Evolutionary conservation across 176 grass and related monocot species (phyloP).

Genomic region (Tillandsia fasciculata): DNA sequence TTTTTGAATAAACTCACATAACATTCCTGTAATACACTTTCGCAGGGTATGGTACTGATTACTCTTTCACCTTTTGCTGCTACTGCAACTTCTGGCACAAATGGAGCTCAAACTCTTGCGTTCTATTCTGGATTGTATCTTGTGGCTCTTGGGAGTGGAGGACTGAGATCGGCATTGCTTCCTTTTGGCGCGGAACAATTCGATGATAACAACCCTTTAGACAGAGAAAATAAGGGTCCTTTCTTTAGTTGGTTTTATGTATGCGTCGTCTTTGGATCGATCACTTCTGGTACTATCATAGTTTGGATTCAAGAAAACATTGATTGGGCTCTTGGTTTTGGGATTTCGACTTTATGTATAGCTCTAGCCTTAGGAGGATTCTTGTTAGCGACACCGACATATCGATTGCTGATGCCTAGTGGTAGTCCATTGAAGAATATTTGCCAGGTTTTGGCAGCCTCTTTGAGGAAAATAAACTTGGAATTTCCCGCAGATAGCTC

Average conservation of each 20-base stretch:
- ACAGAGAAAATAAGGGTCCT: constrained; percentile 41
- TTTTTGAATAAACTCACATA: not conserved
- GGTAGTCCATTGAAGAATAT: constrained; percentile 61
- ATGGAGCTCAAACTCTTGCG: constrained; percentile 13
- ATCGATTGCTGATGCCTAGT: constrained; percentile 33
- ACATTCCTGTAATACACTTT: not conserved
- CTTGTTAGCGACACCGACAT: constrained; percentile 39
- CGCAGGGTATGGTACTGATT: constrained; percentile 14
- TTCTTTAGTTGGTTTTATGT: constrained; percentile 88
- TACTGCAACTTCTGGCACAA: constrained; percentile 21
- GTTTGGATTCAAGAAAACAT: constrained; percentile 83
- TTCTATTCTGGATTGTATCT: constrained; percentile 40
- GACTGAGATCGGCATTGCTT: constrained; percentile 56
- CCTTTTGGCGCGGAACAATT: constrained; percentile 75
- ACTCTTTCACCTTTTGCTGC: constrained; percentile 4
- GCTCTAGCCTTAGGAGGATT: constrained; percentile 40
- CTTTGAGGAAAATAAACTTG: constrained; percentile 34
- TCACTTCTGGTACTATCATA: constrained; percentile 50
- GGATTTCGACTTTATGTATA: constrained; percentile 51
- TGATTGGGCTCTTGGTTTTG: constrained; percentile 78
- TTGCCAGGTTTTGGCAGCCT: constrained; percentile 46
- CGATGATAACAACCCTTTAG: constrained; percentile 39
- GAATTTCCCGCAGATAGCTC: constrained; percentile 22
- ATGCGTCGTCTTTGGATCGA: constrained; percentile 63
- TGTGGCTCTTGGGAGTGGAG: constrained; percentile 39